Evolutionary conservation across 2,329 filamentous ascomycete genomes (phyloP).

Genomic region (Cladosporium velox): DNA sequence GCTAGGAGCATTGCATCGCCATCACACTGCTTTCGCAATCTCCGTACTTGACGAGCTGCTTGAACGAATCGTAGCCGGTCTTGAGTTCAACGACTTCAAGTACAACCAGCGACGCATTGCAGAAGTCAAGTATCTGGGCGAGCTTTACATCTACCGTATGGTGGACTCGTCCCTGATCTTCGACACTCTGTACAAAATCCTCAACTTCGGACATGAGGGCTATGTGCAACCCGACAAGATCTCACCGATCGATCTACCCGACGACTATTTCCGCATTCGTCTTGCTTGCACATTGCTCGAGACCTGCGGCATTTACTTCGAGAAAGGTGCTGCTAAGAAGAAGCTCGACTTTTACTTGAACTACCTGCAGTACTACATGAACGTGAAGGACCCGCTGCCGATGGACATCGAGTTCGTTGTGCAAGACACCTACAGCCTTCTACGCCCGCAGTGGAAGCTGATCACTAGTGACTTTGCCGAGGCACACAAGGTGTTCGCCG

Average conservation of each 20-base stretch:
- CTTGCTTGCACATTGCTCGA: constrained; percentile 87
- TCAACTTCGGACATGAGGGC: constrained; percentile 84
- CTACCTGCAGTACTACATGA: constrained; percentile 96
- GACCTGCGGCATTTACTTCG: constrained; percentile 95
- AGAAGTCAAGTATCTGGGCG: constrained; percentile 93
- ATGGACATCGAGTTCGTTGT: constrained; percentile 98
- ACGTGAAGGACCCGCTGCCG: constrained; percentile 82
- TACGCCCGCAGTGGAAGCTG: constrained; percentile 90
- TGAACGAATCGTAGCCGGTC: constrained; percentile 81
- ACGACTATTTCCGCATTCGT: constrained; percentile 95
- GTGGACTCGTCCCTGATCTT: constrained; percentile 94
- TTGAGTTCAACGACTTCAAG: constrained; percentile 96
- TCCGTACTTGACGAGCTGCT: constrained; percentile 89
- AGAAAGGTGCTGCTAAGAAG: constrained; percentile 88
- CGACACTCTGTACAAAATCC: constrained; percentile 89
- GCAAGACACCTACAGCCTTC: constrained; percentile 83
- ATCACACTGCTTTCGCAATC: constrained; percentile 88
- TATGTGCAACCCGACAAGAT: constrained; percentile 76
- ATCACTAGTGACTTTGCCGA: constrained; percentile 73
- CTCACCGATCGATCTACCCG: constrained; percentile 79
- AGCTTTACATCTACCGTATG: constrained; percentile 97
- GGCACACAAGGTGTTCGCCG: constrained; percentile 77
- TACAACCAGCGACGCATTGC: constrained; percentile 93
- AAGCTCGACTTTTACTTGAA: constrained; percentile 97
- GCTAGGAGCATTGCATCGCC: constrained; percentile 82